Evolutionary conservation across 177 flowering plant species (phyloP).

Genomic region (Vitis hybrid): DNA sequence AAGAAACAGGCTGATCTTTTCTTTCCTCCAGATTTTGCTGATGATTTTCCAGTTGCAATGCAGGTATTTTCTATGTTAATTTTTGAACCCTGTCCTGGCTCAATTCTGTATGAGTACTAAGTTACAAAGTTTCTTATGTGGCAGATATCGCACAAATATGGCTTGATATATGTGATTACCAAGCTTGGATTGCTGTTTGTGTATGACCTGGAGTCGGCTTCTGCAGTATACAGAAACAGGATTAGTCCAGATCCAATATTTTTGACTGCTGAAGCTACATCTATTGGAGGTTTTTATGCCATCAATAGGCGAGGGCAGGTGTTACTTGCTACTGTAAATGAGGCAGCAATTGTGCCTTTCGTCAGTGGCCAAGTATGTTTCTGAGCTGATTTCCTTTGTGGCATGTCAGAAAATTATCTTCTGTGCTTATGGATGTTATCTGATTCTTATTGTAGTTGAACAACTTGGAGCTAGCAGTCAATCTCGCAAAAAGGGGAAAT

Average conservation of each 20-base stretch:
- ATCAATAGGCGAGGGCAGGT: constrained; percentile 96
- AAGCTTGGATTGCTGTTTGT: constrained; percentile 97
- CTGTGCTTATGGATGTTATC: neutral
- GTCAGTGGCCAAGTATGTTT: constrained; percentile 87
- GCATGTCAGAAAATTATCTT: neutral
- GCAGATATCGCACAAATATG: constrained; percentile 89
- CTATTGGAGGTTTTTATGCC: constrained; percentile 94
- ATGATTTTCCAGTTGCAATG: constrained; percentile 98
- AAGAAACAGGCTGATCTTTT: constrained; percentile 99
- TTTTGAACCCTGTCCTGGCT: neutral
- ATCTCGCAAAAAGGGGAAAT: constrained; percentile 98
- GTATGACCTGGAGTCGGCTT: constrained; percentile 95
- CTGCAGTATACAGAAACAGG: constrained; percentile 94
- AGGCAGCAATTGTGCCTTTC: constrained; percentile 88
- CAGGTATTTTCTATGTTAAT: constrained; percentile 51
- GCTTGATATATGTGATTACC: constrained; percentile 91
- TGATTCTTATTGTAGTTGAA: constrained; percentile 57
- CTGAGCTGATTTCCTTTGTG: neutral
- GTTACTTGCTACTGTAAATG: constrained; percentile 92
- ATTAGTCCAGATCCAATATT: constrained; percentile 99
- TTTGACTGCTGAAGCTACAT: constrained; percentile 90
- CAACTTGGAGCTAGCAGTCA: constrained; percentile 97
- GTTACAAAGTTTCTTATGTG: constrained; percentile 15
- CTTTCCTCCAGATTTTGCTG: constrained; percentile 99
- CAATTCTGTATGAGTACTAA: neutral